These are phyloP conservation scores for Diaporthe ilicicola DNA, from an alignment of 2,329 filamentous ascomycete species.

Conservation along the genomic window DNA sequence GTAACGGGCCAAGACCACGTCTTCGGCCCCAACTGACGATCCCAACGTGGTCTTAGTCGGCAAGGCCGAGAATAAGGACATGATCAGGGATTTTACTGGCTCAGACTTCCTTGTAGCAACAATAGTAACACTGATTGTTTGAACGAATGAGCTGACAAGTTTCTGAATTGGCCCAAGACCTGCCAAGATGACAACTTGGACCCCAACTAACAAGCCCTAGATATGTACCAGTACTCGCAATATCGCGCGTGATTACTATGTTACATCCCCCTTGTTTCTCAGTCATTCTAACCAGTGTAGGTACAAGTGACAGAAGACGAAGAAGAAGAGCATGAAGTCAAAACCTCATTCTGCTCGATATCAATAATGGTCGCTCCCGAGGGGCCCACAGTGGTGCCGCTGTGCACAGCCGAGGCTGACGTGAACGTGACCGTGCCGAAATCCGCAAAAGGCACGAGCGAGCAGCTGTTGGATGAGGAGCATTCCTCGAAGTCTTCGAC, in stretches of 20 bases:
- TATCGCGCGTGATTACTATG: not conserved
- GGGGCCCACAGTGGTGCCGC: constrained; percentile 43
- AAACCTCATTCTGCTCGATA: constrained; percentile 69
- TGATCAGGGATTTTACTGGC: not conserved
- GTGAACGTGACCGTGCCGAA: constrained; percentile 58
- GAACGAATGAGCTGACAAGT: not conserved
- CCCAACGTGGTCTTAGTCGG: not conserved
- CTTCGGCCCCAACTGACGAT: not conserved
- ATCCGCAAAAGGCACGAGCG: constrained; percentile 54
- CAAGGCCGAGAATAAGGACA: not conserved
- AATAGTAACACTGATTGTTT: too few relatives aligned
- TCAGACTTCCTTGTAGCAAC: not conserved
- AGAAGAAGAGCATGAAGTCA: constrained; percentile 37
- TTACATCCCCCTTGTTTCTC: not conserved
- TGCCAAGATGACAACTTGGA: too few relatives aligned
- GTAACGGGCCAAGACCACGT: not conserved
- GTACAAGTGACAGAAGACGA: constrained; percentile 36
- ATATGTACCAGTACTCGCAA: too few relatives aligned
- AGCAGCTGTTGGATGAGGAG: constrained; percentile 39
- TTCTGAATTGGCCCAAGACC: too few relatives aligned
- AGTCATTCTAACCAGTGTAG: constrained; percentile 52
- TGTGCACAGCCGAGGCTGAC: constrained; percentile 40
- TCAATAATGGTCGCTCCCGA: constrained; percentile 69
- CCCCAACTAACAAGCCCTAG: too few relatives aligned
- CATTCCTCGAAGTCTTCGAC: constrained; percentile 60